phyloP scores from a whole-genome alignment of 2,329 filamentous ascomycete species.

The Fusarium fracticaudum region DNA sequence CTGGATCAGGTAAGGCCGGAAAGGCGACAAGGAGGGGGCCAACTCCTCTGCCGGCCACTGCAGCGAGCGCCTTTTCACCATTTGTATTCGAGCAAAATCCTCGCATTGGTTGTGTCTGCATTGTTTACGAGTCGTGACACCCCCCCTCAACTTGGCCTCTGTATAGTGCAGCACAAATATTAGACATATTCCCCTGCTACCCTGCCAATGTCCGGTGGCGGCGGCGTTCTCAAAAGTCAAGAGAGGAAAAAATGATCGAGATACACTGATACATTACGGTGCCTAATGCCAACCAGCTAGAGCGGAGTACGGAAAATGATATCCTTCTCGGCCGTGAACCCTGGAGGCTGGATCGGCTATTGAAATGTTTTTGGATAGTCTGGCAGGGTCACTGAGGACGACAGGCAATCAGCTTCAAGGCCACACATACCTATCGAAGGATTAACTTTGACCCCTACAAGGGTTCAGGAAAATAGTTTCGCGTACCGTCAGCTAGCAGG shows the following conservation, averaged over 20 bases:
- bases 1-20: conserved; percentile 15
- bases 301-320: conserved; percentile 20
- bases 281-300: neutral
- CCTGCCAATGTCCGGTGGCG: conserved; percentile 8
- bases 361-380: conserved; percentile 24
- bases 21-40: conserved; percentile 11
- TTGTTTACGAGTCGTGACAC: conserved; percentile 8
- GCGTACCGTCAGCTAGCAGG: conserved; percentile 16
- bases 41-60: conserved; percentile 6
- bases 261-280: neutral
- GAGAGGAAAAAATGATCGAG: conserved; percentile 1
- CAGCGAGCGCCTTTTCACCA: conserved; percentile 27
- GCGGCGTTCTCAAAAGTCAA: conserved; percentile 8
- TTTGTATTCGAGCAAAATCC: conserved; percentile 19
- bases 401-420: conserved; percentile 12
- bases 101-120: conserved; percentile 12
- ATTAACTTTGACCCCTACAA: conserved; percentile 21
- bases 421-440: conserved; percentile 4
- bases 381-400: conserved; percentile 11
- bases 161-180: conserved; percentile 3
- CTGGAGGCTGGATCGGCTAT: conserved; percentile 17
- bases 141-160: neutral
- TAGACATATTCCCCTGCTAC: conserved; percentile 4
- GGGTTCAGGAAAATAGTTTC: conserved; percentile 19
- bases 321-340: conserved; percentile 22